These are phyloP conservation scores for Quercus parvula DNA, from an alignment of 306 rosid species.

Conservation along the genomic window DNA sequence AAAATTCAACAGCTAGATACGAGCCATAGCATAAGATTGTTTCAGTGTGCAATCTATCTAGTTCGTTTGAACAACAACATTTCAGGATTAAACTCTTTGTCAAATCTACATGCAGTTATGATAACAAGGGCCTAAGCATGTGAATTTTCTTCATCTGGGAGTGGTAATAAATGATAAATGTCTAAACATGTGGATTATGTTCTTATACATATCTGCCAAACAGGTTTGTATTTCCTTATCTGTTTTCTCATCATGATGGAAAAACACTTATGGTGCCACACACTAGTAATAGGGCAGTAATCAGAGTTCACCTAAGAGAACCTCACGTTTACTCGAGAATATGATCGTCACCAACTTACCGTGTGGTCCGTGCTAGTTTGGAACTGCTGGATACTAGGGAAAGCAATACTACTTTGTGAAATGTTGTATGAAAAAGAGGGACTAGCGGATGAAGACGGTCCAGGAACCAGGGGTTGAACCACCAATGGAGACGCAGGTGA, in stretches of 20 bases:
- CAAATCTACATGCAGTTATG: background rate
- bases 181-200: too few species aligned
- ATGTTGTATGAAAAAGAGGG: slow-evolving; percentile 49
- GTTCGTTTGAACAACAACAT: background rate
- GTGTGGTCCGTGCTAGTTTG: slow-evolving; percentile 20
- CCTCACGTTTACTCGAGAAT: background rate
- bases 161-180: too few species aligned
- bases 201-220: too few species aligned
- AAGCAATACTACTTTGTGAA: slow-evolving; percentile 26
- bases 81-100: background rate
- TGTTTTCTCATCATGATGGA: background rate
- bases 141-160: background rate
- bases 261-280: background rate
- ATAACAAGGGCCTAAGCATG: background rate
- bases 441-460: slow-evolving; percentile 26
- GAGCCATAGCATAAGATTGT: background rate
- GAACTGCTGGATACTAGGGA: slow-evolving; percentile 34
- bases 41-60: background rate
- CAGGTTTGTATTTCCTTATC: background rate
- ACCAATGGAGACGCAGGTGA: slow-evolving; percentile 23
- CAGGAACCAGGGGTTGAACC: slow-evolving; percentile 46
- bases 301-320: background rate
- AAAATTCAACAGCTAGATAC: background rate
- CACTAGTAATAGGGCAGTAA: background rate
- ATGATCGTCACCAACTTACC: slow-evolving; percentile 22